These are phyloP conservation scores for Euptelea pleiosperma DNA, from an alignment of 164 flowering plant genomes.

Conservation along the genomic window DNA sequence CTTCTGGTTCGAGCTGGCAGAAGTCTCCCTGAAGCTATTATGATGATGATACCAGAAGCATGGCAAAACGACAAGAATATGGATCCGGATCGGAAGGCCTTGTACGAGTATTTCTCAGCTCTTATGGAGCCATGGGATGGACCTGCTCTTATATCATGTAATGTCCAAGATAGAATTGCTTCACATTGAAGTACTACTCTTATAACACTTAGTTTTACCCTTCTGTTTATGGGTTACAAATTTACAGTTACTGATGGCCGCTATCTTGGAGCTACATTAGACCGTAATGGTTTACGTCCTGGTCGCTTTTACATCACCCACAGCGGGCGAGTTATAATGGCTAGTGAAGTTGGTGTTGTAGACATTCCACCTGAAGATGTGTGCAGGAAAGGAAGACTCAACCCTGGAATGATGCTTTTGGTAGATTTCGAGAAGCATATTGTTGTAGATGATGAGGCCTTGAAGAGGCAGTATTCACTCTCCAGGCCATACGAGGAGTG, in stretches of 20 bases:
- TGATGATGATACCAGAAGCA: conserved; percentile 99
- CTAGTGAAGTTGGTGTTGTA: conserved; percentile 99
- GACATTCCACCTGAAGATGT: conserved; percentile 96
- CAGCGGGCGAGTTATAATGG: conserved; percentile 96
- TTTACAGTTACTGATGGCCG: conserved; percentile 97
- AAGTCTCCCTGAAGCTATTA: conserved; percentile 93
- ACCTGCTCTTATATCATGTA: conserved; percentile 89
- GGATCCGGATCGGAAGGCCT: conserved; percentile 83
- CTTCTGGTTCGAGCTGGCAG: conserved; percentile 93
- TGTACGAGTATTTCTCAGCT: conserved; percentile 93
- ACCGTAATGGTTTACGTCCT: conserved; percentile 95
- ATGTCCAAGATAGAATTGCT: conserved; percentile 6
- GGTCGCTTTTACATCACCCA: conserved; percentile 95
- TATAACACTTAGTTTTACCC: neutral
- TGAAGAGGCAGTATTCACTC: conserved; percentile 83
- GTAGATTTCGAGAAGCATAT: conserved; percentile 96
- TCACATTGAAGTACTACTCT: too few species aligned
- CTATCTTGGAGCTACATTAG: conserved; percentile 98
- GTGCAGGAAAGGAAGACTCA: conserved; percentile 84
- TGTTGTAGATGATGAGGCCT: conserved; percentile 95
- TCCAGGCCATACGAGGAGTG: conserved; percentile 95
- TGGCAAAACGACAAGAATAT: conserved; percentile 99
- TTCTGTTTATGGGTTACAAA: conserved; percentile 17
- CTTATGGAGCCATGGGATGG: conserved; percentile 99
- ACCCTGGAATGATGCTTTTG: conserved; percentile 99